Conservation (phyloP, 73 alveolate species). For the Symbiodinium pilosum region DNA sequence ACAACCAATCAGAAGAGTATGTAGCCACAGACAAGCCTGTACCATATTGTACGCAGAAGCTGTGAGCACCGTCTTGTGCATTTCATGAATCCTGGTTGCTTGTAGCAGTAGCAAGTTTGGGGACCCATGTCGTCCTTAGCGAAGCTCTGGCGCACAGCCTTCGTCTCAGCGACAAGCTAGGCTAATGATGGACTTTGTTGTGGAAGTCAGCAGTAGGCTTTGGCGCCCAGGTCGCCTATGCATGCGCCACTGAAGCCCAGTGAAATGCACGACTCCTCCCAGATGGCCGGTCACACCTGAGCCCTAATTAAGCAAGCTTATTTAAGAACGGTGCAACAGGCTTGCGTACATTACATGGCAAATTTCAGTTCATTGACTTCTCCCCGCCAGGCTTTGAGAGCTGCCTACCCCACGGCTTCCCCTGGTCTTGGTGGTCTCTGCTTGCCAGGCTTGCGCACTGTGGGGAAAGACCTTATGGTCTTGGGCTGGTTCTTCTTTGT, state of each 20-base stretch:
- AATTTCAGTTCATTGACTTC: too few relatives aligned
- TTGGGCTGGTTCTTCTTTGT: not conserved
- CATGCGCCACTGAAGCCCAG: not conserved
- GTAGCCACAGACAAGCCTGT: too few relatives aligned
- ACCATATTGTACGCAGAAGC: too few relatives aligned
- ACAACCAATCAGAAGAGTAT: too few relatives aligned
- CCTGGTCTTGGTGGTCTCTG: slow-evolving; percentile 54
- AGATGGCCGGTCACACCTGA: not conserved
- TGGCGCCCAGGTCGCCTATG: not conserved
- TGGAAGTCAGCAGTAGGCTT: too few relatives aligned
- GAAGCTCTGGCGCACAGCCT: not conserved
- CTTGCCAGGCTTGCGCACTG: slow-evolving; percentile 36
- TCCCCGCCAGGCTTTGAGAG: not conserved
- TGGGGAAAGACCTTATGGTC: not conserved
- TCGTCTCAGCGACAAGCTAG: not conserved
- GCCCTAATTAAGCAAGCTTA: too few relatives aligned
- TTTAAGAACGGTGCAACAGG: too few relatives aligned
- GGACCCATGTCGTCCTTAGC: not conserved
- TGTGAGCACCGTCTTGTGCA: too few relatives aligned
- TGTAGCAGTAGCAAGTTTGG: too few relatives aligned
- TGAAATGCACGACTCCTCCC: slow-evolving; percentile 13
- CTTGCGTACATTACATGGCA: too few relatives aligned
- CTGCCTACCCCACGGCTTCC: slow-evolving; percentile 36
- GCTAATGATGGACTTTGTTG: too few relatives aligned
- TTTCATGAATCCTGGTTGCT: too few relatives aligned